A percentile compares a stretch with the other conserved stretches of the same genome.
These are phyloP conservation scores for Aspergillus fijiensis DNA, from an alignment of 2,329 filamentous ascomycete genomes.

Conservation along the genomic window DNA sequence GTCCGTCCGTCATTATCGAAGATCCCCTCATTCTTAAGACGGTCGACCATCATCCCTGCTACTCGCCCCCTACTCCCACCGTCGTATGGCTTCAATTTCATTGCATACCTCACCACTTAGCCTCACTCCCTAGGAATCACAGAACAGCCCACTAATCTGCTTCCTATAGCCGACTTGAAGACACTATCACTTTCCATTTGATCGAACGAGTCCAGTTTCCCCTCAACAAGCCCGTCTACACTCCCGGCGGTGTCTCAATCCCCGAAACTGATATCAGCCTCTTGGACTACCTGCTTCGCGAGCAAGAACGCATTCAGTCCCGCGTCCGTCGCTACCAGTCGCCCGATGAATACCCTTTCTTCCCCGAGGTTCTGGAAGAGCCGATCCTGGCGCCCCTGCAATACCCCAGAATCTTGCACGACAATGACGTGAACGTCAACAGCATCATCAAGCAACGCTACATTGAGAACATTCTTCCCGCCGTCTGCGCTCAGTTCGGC, in stretches of 20 bases:
- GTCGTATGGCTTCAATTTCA: not conserved
- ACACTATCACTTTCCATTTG: constrained; percentile 94
- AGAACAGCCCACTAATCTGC: not conserved
- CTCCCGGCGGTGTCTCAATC: constrained; percentile 70
- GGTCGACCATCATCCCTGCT: constrained; percentile 6
- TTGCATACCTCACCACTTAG: not conserved
- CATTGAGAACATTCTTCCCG: constrained; percentile 76
- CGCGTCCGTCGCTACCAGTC: constrained; percentile 92
- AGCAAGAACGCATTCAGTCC: constrained; percentile 89
- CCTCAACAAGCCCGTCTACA: constrained; percentile 84
- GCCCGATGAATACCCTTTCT: constrained; percentile 97
- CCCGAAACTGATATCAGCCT: constrained; percentile 73
- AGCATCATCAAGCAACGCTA: constrained; percentile 82
- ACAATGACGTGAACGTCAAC: constrained; percentile 90
- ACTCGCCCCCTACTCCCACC: not conserved
- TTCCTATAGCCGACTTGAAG: constrained; percentile 76
- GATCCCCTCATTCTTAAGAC: not conserved
- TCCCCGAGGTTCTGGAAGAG: constrained; percentile 72
- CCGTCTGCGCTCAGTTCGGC: constrained; percentile 73
- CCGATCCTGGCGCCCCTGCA: constrained; percentile 84
- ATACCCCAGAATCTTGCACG: constrained; percentile 85
- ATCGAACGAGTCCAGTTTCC: constrained; percentile 99
- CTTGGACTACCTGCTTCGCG: constrained; percentile 88
- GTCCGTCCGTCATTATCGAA: not conserved
- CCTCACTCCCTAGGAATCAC: not conserved